Conservation (phyloP, 257 asterid genomes). For the Nicotiana obtusifolia region DNA sequence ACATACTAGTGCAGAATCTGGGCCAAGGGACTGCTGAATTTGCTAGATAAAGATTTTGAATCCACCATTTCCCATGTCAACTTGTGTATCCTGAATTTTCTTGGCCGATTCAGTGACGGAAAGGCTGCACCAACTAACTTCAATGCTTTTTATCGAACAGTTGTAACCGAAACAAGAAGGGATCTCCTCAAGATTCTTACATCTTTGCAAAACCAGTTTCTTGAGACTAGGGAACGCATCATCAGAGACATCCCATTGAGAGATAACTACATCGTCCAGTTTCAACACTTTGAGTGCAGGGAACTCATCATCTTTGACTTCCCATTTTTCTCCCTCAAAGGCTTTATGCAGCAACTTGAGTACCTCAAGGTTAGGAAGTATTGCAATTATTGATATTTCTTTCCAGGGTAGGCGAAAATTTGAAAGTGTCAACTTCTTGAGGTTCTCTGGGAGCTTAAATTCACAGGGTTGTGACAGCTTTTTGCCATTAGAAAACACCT, state of each 20-base stretch:
- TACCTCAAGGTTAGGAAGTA: background rate
- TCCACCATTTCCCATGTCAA: background rate
- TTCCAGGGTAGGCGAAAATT: background rate
- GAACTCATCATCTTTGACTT: background rate
- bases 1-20: no score
- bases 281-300: background rate
- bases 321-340: background rate
- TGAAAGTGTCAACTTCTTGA: background rate
- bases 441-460: background rate
- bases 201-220: background rate
- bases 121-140: no score
- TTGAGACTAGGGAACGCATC: background rate
- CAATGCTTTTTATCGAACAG: no score
- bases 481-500: background rate
- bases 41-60: background rate
- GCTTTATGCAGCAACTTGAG: background rate
- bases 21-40: no score
- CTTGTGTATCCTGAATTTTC: background rate
- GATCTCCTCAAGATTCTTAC: background rate
- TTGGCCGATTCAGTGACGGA: background rate
- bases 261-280: background rate
- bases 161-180: background rate
- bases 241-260: background rate
- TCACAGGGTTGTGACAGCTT: background rate
- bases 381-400: background rate